Conservation (phyloP, 805 yeast genomes). For the Pichia manshurica region DNA sequence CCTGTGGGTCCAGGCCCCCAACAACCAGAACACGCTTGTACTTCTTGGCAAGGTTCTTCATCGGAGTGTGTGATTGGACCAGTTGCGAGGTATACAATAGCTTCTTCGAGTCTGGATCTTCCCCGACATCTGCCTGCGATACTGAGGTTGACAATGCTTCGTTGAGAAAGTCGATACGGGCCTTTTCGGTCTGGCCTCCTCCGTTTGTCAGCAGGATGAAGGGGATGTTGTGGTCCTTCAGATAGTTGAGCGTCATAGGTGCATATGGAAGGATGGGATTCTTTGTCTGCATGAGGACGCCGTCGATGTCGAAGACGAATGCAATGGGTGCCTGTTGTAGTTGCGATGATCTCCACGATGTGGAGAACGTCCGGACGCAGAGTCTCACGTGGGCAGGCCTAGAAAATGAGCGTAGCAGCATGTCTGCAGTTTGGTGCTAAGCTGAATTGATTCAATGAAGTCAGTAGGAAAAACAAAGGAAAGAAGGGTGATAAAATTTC, state of each 20-base stretch:
- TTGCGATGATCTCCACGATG: neutral
- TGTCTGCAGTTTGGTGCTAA: no score
- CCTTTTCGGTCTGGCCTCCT: constrained; percentile 69
- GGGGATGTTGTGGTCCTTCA: constrained; percentile 56
- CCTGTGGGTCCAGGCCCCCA: constrained; percentile 71
- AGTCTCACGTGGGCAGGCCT: no score
- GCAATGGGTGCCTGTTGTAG: constrained; percentile 18
- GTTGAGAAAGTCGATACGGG: constrained; percentile 51
- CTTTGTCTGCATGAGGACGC: constrained; percentile 74
- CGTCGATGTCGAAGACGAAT: constrained; percentile 59
- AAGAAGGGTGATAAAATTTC: no score
- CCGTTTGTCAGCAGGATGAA: constrained; percentile 84
- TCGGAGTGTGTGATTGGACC: constrained; percentile 86
- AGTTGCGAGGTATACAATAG: constrained; percentile 44
- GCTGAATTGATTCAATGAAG: no score
- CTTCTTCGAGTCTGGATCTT: constrained; percentile 27
- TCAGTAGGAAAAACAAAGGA: no score
- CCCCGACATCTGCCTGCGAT: constrained; percentile 1
- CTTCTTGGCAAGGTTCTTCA: constrained; percentile 47
- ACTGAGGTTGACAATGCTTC: constrained; percentile 4
- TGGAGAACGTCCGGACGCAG: neutral
- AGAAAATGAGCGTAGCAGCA: no score
- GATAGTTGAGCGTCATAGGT: constrained; percentile 39
- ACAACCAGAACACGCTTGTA: constrained; percentile 66
- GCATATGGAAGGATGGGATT: constrained; percentile 59